These are phyloP conservation scores for Eimeria acervulina DNA, from an alignment of 169 alveolate species.

Conservation along the genomic window DNA sequence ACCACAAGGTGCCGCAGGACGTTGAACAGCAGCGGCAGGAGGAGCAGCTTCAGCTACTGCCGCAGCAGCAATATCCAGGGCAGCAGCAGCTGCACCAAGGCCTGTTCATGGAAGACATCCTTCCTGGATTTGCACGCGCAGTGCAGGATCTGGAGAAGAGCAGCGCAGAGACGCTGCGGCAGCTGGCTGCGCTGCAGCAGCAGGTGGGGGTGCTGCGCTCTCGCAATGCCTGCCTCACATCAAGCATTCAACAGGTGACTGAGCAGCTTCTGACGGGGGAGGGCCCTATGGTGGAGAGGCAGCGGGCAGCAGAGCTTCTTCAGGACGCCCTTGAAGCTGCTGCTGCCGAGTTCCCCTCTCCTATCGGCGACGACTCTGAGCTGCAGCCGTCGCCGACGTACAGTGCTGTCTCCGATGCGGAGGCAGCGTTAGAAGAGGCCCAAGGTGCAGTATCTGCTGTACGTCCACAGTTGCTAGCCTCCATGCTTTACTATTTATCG, in stretches of 20 bases:
- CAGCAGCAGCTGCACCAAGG: constrained; percentile 49
- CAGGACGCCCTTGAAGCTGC: constrained; percentile 56
- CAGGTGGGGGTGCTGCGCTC: constrained; percentile 65
- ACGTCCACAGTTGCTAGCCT: constrained; percentile 3
- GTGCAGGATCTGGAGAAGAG: constrained; percentile 73
- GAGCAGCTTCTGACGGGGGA: constrained; percentile 48
- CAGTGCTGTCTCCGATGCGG: constrained; percentile 62
- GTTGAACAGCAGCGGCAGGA: background rate
- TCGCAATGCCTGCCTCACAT: constrained; percentile 50
- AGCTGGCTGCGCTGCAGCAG: constrained; percentile 72
- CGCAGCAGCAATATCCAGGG: background rate
- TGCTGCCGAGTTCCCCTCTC: constrained; percentile 58
- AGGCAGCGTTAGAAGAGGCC: constrained; percentile 66
- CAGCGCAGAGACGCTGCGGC: constrained; percentile 63
- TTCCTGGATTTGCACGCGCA: constrained; percentile 70
- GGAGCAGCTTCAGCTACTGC: background rate
- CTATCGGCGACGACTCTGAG: constrained; percentile 46
- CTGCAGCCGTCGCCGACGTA: constrained; percentile 57
- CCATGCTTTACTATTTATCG: no score
- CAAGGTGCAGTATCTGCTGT: constrained; percentile 72
- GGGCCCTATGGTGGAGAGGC: constrained; percentile 40
- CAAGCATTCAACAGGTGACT: constrained; percentile 30
- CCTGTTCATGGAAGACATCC: constrained; percentile 54
- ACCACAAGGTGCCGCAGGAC: constrained; percentile 9
- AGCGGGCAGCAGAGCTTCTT: constrained; percentile 52